Percentiles rank a stretch among this genome's conserved stretches.
These are phyloP conservation scores for Stephania yunnanensis DNA, from an alignment of 164 flowering plant genomes.

Conservation along the genomic window DNA sequence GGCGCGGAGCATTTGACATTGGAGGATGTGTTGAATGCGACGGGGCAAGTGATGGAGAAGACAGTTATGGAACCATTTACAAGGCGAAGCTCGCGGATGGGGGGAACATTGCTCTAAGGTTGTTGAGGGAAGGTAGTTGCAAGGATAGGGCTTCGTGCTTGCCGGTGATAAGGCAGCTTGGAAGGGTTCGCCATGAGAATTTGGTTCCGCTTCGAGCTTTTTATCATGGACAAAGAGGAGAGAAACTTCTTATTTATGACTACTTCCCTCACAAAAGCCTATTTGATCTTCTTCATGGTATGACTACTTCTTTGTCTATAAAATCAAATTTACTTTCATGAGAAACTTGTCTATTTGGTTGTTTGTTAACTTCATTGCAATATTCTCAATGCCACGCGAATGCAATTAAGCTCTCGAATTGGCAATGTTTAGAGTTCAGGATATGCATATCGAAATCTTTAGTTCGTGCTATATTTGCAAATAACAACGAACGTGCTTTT, in stretches of 20 bases:
- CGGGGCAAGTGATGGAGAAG: conserved; percentile 98
- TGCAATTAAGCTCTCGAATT: too few relatives aligned
- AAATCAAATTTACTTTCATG: not conserved
- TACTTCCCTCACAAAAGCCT: conserved; percentile 66
- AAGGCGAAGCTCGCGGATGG: conserved; percentile 97
- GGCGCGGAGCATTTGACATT: conserved; percentile 93
- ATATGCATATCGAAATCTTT: too few relatives aligned
- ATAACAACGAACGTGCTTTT: too few relatives aligned
- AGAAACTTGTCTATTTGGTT: too few relatives aligned
- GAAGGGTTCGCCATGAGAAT: conserved; percentile 83
- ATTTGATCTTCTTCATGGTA: conserved; percentile 88
- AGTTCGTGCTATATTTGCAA: too few relatives aligned
- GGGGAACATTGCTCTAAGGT: conserved; percentile 79
- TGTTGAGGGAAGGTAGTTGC: conserved; percentile 92
- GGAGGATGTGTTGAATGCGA: conserved; percentile 95
- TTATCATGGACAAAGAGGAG: conserved; percentile 97
- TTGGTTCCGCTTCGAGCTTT: conserved; percentile 89
- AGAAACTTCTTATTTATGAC: conserved; percentile 94
- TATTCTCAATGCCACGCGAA: too few relatives aligned
- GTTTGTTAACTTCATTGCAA: too few relatives aligned
- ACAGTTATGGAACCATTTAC: conserved; percentile 88
- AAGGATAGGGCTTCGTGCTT: conserved; percentile 71
- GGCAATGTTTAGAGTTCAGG: too few relatives aligned
- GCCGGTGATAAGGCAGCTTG: conserved; percentile 77
- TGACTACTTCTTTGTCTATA: not conserved